Evolutionary conservation across 805 yeast genomes (phyloP), one percentile per base, ranked within the genome.

Genomic region (Teunomyces pallodes): DNA sequence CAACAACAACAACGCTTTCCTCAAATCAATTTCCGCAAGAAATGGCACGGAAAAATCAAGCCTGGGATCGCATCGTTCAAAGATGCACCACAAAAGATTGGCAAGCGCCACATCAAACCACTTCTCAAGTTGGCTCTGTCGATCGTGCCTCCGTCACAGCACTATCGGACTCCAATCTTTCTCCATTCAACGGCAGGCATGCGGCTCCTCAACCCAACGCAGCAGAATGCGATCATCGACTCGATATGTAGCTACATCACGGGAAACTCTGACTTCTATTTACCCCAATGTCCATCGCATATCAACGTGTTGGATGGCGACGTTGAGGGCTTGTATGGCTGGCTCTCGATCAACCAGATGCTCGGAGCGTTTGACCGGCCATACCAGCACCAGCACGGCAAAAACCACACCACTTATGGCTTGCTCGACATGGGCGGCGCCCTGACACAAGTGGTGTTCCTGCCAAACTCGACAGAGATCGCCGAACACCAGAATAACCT

Each of bases 181-280:
- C 60, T 85, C 5, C 88, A 84, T 61, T 82, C 87, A 0, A 84
- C 90, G 0, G 90, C 86, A 0, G 88, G 88, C 0, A 76, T 84
- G 82, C 64, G 89, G 39, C 60, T 80, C 10, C 64, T 84, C 36
- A 75, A 74, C 16, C 86, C 84, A 1, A 66, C 71, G 9, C 78
- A 79, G 31, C 83, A 78, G 54, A 66, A 66, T 38, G 62, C 63
- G 13, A 72, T 83, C 14, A 57, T 83, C 48, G 69, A 65, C 12
- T 65, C 67, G 33, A 69, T 80, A 2, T 85, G 90, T 56, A 47
- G 58, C 7, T 83, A 81, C 52, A 61, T 84, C 36, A 65, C 65
- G 42, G 46, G 54, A 9, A 67, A 80, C 32, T 76, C 82, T 1
- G 71, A 75, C 32, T 81, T 82, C 52, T 81, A 66, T 55, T 51